A percentile compares a stretch with the other conserved stretches of the same genome.
Evolutionary conservation across 108 stramenopile genomes (phyloP).

Genomic region (Epithemia pelagica): DNA sequence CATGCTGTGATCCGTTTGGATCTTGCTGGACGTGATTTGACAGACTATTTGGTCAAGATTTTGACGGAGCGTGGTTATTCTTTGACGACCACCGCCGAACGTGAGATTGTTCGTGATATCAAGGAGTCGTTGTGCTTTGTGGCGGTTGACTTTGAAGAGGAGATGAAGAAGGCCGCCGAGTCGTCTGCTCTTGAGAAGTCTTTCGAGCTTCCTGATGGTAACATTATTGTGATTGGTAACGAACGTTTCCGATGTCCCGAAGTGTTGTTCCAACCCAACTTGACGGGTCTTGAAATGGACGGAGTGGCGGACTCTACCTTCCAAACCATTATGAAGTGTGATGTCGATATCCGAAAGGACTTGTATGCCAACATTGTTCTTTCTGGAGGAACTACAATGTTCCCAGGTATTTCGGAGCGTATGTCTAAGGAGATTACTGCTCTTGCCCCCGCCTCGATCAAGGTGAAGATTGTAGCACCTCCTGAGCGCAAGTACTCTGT

Average conservation of each 20-base stretch:
- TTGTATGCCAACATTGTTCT: constrained; percentile 86
- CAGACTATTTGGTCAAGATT: constrained; percentile 86
- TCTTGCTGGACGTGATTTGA: constrained; percentile 81
- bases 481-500: constrained; percentile 98
- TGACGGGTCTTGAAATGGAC: constrained; percentile 92
- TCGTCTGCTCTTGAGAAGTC: constrained; percentile 76
- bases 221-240: constrained; percentile 78
- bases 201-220: constrained; percentile 78
- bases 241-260: constrained; percentile 83
- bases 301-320: constrained; percentile 95
- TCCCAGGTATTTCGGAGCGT: constrained; percentile 96
- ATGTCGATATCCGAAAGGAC: constrained; percentile 96
- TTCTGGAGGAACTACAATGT: constrained; percentile 92
- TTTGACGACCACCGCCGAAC: constrained; percentile 77
- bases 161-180: constrained; percentile 79
- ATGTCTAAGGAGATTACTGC: constrained; percentile 96
- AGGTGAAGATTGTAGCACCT: constrained; percentile 99
- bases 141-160: constrained; percentile 77
- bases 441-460: constrained; percentile 89
- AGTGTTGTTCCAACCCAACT: constrained; percentile 81
- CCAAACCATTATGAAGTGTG: constrained; percentile 99
- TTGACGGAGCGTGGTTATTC: constrained; percentile 78
- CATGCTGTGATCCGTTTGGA: constrained; percentile 83
- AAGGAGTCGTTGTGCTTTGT: constrained; percentile 78
- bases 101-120: constrained; percentile 81